Conservation (phyloP, 495 filamentous ascomycete genomes). For the Penicillium tannophilum region DNA sequence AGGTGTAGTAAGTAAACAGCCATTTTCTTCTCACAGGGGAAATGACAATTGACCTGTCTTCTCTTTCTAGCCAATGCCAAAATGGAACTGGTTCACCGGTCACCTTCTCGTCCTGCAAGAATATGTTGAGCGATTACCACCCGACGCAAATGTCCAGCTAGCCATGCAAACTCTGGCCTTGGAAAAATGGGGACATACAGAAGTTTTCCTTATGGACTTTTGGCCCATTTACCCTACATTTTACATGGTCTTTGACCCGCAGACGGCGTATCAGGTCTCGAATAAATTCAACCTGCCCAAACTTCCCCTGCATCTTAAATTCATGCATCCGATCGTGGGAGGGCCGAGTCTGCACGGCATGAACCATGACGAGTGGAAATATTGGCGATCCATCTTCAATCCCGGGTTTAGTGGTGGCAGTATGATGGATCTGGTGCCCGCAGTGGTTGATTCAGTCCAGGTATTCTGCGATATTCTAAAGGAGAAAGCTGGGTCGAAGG, state of each 20-base stretch:
- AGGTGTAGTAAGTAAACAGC: background rate
- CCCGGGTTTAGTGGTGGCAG: background rate
- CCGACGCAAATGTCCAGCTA: background rate
- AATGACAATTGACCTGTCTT: too few relatives aligned
- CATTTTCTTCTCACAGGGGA: too few relatives aligned
- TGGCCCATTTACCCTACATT: constrained; percentile 1
- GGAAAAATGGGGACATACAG: constrained; percentile 7
- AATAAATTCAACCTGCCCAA: background rate
- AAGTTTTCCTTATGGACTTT: background rate
- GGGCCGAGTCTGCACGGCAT: background rate
- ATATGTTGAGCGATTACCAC: background rate
- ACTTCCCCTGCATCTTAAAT: background rate
- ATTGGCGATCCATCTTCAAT: constrained; percentile 5
- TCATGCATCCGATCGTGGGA: constrained; percentile 3
- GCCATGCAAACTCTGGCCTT: background rate
- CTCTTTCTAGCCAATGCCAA: constrained; percentile 4
- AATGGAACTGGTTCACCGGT: constrained; percentile 6
- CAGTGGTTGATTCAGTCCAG: background rate
- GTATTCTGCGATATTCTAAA: constrained; percentile 4
- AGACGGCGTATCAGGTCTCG: background rate
- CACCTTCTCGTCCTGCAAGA: background rate
- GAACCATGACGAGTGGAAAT: constrained; percentile 2
- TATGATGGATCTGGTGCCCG: constrained; percentile 4
- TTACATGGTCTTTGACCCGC: constrained; percentile 1
- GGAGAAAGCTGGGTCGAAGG: background rate